Percentiles rank a stretch among this genome's conserved stretches.
phyloP scores from a whole-genome alignment of 2,329 filamentous ascomycete genomes.

The Chaetomiaceae sp. region DNA sequence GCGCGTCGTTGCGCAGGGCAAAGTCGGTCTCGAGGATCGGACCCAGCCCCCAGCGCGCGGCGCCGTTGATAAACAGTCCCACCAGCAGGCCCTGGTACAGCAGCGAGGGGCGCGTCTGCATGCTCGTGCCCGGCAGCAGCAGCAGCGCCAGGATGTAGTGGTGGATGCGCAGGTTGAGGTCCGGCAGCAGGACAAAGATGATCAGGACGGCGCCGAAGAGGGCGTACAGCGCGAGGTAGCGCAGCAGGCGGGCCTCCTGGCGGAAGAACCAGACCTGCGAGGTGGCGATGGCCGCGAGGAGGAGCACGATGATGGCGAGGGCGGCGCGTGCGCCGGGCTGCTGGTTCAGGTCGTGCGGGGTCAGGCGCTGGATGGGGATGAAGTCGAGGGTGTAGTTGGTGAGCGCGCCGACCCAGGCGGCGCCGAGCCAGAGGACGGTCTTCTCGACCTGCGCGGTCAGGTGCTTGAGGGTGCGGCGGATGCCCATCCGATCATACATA shows the following conservation, averaged over 20 bases:
- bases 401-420: conserved; percentile 82
- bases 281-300: conserved; percentile 61
- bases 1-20: conserved; percentile 63
- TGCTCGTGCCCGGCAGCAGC: conserved; percentile 77
- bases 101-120: conserved; percentile 79
- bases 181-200: conserved; percentile 64
- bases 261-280: conserved; percentile 82
- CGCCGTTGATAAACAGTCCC: conserved; percentile 88
- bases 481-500: conserved; percentile 76
- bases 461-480: conserved; percentile 62
- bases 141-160: conserved; percentile 89
- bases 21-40: conserved; percentile 76
- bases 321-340: conserved; percentile 86
- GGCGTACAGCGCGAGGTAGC: conserved; percentile 71
- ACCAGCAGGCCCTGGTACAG: conserved; percentile 85
- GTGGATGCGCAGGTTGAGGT: conserved; percentile 79
- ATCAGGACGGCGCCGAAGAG: conserved; percentile 62
- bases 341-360: conserved; percentile 76
- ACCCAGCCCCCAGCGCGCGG: conserved; percentile 91
- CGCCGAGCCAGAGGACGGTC: conserved; percentile 81
- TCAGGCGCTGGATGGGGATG: conserved; percentile 91
- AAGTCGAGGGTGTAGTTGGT: conserved; percentile 94
- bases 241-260: conserved; percentile 72
- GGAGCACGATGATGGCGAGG: conserved; percentile 67
- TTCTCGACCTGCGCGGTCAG: conserved; percentile 84